Percentiles rank a stretch among this genome's conserved stretches.
phyloP scores from a whole-genome alignment of 2,329 filamentous ascomycete species.

The Cladosporium sp. region DNA sequence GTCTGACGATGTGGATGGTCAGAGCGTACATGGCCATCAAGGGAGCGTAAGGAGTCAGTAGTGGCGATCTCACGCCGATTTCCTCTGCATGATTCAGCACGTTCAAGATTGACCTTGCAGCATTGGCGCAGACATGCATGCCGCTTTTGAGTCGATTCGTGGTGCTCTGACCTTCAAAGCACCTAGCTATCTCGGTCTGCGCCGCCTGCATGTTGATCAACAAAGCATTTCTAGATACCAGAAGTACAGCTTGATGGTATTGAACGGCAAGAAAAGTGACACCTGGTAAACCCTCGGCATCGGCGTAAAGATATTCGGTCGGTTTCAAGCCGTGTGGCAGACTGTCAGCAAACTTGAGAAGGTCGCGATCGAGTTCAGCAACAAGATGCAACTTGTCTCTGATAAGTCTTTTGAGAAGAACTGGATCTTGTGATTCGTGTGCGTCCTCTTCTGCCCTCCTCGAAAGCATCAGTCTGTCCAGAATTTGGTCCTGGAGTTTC shows the following conservation, averaged over 20 bases:
- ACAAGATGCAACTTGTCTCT: background rate
- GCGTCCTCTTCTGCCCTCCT: background rate
- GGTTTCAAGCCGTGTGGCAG: background rate
- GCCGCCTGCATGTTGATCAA: background rate
- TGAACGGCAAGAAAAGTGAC: background rate
- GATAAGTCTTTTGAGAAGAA: background rate
- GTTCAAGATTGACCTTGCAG: background rate
- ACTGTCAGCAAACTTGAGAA: background rate
- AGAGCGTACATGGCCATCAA: slow-evolving; percentile 6
- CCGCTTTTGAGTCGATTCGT: background rate
- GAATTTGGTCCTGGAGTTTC: slow-evolving; percentile 1
- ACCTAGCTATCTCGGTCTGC: background rate
- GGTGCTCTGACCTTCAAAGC: background rate
- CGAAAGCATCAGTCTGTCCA: background rate
- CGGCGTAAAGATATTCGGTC: background rate
- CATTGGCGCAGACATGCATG: slow-evolving; percentile 1
- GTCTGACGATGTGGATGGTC: background rate
- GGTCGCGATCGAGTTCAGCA: background rate
- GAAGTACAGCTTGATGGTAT: background rate
- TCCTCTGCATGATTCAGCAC: slow-evolving; percentile 3
- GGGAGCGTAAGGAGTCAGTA: background rate
- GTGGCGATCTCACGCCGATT: background rate
- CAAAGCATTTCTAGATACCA: background rate
- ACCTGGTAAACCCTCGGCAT: background rate
- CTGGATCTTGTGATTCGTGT: background rate